phyloP scores from a whole-genome alignment of 352 stramenopile genomes.

The Phytophthora tentaculata region DNA sequence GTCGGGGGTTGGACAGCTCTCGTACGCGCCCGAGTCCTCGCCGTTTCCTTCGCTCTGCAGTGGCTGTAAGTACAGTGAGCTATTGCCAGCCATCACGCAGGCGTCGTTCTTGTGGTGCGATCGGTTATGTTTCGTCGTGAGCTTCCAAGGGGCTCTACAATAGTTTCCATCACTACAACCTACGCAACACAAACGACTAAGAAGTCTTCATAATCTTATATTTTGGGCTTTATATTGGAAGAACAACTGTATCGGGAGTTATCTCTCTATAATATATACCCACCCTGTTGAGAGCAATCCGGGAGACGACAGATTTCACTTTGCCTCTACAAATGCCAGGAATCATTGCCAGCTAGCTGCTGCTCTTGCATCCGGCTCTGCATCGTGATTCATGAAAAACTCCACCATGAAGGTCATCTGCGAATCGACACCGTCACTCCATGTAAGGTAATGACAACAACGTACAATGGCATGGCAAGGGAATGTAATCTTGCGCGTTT shows the following conservation, averaged over 20 bases:
- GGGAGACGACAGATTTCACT: not conserved
- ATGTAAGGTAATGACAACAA: not conserved
- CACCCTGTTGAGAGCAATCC: not conserved
- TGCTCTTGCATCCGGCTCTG: constrained; percentile 2
- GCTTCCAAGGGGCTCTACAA: constrained; percentile 8
- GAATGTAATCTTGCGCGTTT: constrained; percentile 22
- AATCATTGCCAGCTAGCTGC: constrained; percentile 11
- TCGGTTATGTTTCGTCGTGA: constrained; percentile 13
- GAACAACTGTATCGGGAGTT: not conserved
- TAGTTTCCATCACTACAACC: not conserved
- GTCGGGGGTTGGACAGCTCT: constrained; percentile 11
- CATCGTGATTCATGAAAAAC: too few relatives aligned
- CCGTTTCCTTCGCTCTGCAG: constrained; percentile 24
- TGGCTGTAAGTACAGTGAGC: constrained; percentile 14
- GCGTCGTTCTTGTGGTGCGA: not conserved
- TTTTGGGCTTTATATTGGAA: not conserved
- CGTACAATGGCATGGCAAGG: constrained; percentile 3
- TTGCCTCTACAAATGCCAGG: not conserved
- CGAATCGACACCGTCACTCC: not conserved
- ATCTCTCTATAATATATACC: not conserved
- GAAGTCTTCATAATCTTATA: constrained; percentile 17
- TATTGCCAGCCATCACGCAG: constrained; percentile 12
- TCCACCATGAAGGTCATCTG: too few relatives aligned
- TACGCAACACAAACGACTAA: constrained; percentile 2
- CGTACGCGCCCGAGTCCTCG: constrained; percentile 25